Conservation (phyloP, 2,329 filamentous ascomycete genomes). For the Seiridium unicorne region DNA sequence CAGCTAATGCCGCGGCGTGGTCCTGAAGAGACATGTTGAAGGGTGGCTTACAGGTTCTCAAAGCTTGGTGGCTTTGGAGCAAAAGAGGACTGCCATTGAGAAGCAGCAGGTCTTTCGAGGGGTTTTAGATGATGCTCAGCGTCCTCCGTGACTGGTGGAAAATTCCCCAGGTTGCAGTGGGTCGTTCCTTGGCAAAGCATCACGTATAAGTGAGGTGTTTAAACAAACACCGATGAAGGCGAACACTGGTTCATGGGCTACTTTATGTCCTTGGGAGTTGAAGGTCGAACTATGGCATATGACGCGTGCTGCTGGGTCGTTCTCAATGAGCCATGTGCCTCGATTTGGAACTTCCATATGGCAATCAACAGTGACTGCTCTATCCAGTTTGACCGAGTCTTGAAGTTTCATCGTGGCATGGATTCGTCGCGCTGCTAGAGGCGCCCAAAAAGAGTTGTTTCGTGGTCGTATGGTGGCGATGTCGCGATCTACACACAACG, state of each 20-base stretch:
- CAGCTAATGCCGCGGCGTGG: conserved; percentile 20
- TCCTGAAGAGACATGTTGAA: conserved; percentile 18
- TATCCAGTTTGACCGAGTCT: neutral
- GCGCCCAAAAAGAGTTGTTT: too few relatives aligned
- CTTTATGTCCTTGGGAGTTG: neutral
- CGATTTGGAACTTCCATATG: too few relatives aligned
- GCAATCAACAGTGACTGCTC: too few relatives aligned
- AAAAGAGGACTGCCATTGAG: neutral
- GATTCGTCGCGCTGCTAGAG: too few relatives aligned
- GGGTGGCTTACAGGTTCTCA: neutral
- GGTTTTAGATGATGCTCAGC: neutral
- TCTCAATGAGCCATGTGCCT: neutral
- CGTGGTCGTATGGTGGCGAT: too few relatives aligned
- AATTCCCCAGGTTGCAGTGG: neutral
- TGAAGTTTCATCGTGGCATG: neutral
- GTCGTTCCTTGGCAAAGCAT: conserved; percentile 3
- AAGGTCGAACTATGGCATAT: too few relatives aligned
- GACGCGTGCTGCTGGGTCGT: neutral
- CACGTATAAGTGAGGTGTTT: neutral
- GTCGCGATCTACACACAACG: too few relatives aligned
- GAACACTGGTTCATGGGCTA: neutral
- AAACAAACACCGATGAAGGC: neutral
- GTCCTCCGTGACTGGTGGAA: conserved; percentile 4
- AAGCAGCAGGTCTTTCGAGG: neutral
- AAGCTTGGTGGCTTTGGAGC: neutral